Conservation (phyloP, 1,284 basidiomycete species). For the Melampsora americana region DNA sequence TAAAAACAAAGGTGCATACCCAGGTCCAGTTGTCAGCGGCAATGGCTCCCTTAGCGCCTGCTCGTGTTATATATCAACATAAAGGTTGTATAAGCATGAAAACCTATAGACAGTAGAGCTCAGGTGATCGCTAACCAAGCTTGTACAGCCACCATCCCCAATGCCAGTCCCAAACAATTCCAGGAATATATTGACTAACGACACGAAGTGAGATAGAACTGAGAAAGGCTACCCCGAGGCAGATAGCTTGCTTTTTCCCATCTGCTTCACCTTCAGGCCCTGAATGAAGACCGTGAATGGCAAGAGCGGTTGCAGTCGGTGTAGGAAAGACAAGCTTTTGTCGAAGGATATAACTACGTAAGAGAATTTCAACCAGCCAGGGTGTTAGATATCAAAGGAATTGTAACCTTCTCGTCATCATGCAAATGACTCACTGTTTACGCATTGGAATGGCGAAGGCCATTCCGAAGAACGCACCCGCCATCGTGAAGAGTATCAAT, state of each 20-base stretch:
- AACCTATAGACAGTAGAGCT: slow-evolving; percentile 60
- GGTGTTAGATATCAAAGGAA: background rate
- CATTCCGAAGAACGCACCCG: slow-evolving; percentile 63
- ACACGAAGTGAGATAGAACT: slow-evolving; percentile 62
- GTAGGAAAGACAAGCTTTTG: slow-evolving; percentile 69
- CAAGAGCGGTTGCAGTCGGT: slow-evolving; percentile 67
- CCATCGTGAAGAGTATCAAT: slow-evolving; percentile 62
- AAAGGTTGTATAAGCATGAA: slow-evolving; percentile 45
- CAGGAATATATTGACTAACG: slow-evolving; percentile 63
- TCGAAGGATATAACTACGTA: slow-evolving; percentile 62
- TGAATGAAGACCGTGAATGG: slow-evolving; percentile 65
- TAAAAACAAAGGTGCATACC: slow-evolving; percentile 4
- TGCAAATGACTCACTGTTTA: slow-evolving; percentile 56
- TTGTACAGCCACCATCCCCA: slow-evolving; percentile 66
- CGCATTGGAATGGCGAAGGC: slow-evolving; percentile 67
- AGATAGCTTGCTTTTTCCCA: slow-evolving; percentile 63
- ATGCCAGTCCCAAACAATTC: slow-evolving; percentile 67
- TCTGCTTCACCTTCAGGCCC: slow-evolving; percentile 58
- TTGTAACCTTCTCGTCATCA: background rate
- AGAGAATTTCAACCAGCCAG: background rate
- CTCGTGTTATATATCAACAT: background rate
- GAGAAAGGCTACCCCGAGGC: slow-evolving; percentile 60
- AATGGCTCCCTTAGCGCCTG: slow-evolving; percentile 37
- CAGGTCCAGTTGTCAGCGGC: slow-evolving; percentile 39
- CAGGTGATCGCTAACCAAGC: slow-evolving; percentile 62